Conservation (phyloP, 495 filamentous ascomycete species). For the Margaritispora aquatica region DNA sequence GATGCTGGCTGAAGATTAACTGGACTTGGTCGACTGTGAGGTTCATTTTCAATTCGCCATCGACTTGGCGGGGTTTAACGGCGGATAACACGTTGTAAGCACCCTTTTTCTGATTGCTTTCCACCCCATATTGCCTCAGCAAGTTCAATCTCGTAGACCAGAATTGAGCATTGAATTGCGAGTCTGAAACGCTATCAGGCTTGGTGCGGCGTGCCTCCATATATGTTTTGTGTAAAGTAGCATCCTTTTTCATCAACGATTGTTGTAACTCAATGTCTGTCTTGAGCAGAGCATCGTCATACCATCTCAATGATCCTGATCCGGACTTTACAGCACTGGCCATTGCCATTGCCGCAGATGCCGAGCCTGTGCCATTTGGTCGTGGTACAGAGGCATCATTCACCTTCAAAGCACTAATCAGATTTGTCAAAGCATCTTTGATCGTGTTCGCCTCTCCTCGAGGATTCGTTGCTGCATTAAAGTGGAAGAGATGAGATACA, state of each 20-base stretch:
- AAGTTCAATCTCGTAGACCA: constrained; percentile 84
- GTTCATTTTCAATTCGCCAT: constrained; percentile 71
- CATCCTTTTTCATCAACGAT: constrained; percentile 72
- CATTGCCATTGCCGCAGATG: constrained; percentile 39
- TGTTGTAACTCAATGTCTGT: constrained; percentile 73
- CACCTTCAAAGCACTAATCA: constrained; percentile 65
- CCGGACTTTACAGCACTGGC: constrained; percentile 37
- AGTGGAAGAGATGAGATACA: constrained; percentile 75
- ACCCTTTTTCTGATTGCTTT: constrained; percentile 74
- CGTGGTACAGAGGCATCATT: constrained; percentile 36
- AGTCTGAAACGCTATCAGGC: constrained; percentile 69
- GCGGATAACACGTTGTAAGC: constrained; percentile 88
- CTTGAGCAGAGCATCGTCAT: constrained; percentile 70
- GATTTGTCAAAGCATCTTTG: constrained; percentile 70
- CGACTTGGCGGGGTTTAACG: constrained; percentile 75
- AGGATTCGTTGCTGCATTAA: constrained; percentile 70
- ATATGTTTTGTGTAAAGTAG: constrained; percentile 69
- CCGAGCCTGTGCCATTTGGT: constrained; percentile 35
- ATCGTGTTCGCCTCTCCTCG: constrained; percentile 78
- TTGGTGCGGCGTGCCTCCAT: constrained; percentile 71
- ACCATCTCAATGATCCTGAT: constrained; percentile 50
- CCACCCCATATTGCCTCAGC: constrained; percentile 84
- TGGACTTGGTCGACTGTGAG: constrained; percentile 89
- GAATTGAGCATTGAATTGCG: constrained; percentile 81
- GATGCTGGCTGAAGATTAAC: constrained; percentile 88